Evolutionary conservation across 176 grass and related monocot genomes (phyloP), one percentile per base, ranked within the genome.

Genomic region (Musa schizocarpa): DNA sequence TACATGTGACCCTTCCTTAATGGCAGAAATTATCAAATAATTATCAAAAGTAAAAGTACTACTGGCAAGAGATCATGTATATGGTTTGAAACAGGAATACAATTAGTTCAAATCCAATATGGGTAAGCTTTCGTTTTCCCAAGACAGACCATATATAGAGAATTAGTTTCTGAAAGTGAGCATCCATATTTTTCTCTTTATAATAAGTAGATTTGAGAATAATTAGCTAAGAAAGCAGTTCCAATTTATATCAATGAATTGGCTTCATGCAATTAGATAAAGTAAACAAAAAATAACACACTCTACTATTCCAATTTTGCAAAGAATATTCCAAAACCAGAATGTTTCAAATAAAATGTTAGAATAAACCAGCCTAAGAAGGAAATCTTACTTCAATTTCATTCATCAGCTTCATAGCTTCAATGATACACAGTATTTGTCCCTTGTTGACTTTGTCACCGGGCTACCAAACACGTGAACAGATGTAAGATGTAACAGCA

Each of bases 331-430:
- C 20, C 20, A 70, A 11, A 6, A 70, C 8, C 68, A 51, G 12
- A 55, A 54, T 23, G 54, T 17, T 9, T 71, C 8, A 71, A 52
- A 52, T 51, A 55, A 17, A 25, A 74, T 16, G 23, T 14, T 14
- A 27, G 56, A 27, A 71, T 71, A 52, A 3, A 71, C 1, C 26
- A 74, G 2, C 11, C 1, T 27, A 56, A 56, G 72, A 16, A 70
- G 17, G 8, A 43, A 43, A 56, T 53, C 77, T 70, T 20, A 79
- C 77, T 54, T 79, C 77, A 49, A 79, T 70, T 69, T 79, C 77
- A 49, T 79, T 79, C 77, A 79, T 79, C 53, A 79, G 52, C 53
- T 79, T 79, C 77, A 79, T 79, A 29, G 77, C 77, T 79, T 79
- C 77, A 9, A 79, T 79, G 20, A 79, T 69, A 50, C 77, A 79